Evolutionary conservation across 352 stramenopile genomes (phyloP), one percentile per base, ranked within the genome.

Genomic region (Phytopythium oedochilum): DNA sequence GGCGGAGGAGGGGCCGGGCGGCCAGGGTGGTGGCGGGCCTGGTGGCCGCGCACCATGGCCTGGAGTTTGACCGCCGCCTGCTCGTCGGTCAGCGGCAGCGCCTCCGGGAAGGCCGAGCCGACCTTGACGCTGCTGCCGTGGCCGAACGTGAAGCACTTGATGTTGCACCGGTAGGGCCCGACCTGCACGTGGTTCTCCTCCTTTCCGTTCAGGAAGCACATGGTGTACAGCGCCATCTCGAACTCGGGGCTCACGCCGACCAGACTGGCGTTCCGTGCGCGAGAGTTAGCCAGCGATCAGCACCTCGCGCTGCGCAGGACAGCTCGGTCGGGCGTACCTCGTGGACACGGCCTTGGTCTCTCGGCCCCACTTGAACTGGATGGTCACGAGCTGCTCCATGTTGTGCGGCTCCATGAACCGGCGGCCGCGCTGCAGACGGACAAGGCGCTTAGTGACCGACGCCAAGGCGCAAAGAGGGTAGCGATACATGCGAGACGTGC

Each of bases 191-290:
- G 67, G 53, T 97, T 91, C 29, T 92, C 78, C 31, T 98, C 79
- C 48, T 86, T 67, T 50, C 87, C 92, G 39, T 96, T 89, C 23
- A 98, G 60, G 66, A 98, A 98, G 57, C 89, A 97, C 66, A 98
- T 85, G 2, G 93, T 98, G 73, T 98, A 98, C n/a, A 98, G 65
- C 22, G 96, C 94, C 64, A 98, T 84, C 70, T 98, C 96, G 46
- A 98, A 98, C 66, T 98, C 96, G 5, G 94, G 94, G 38, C 84
- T 97, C 18, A 97, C 90, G 28, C 93, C 95, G 49, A 98, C 94
- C 38, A 98, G 90, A 54, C 84, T 91, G 55, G 14, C 12, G 23
- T 14, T 38, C 28, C n/a, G 59, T 34, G 18, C 10, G 14, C 0
- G 40, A 15, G 36, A 43, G 36, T 14, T 23, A n/a, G 12, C 11